Percentiles rank a stretch among this genome's conserved stretches.
These are phyloP conservation scores for Penicillium coprophilum DNA, from an alignment of 495 filamentous ascomycete genomes.

Conservation along the genomic window DNA sequence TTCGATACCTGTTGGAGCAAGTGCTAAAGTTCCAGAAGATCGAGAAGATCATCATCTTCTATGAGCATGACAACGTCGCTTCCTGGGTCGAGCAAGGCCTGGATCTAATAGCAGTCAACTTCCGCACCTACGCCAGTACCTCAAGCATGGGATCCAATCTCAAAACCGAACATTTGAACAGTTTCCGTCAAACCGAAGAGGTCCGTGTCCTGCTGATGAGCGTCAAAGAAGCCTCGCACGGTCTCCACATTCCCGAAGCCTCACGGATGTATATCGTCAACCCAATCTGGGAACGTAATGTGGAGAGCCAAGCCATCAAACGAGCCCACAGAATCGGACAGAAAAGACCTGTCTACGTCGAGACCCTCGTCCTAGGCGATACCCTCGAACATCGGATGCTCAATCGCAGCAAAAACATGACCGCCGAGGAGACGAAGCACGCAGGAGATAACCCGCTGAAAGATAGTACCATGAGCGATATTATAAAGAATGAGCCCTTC, in stretches of 20 bases:
- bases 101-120: slow-evolving; percentile 70
- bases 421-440: slow-evolving; percentile 66
- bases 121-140: slow-evolving; percentile 79
- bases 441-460: slow-evolving; percentile 69
- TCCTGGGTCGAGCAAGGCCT: slow-evolving; percentile 80
- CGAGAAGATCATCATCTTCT: slow-evolving; percentile 92
- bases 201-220: slow-evolving; percentile 85
- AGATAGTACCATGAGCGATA: slow-evolving; percentile 71
- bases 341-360: slow-evolving; percentile 73
- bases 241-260: slow-evolving; percentile 78
- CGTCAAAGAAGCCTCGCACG: slow-evolving; percentile 80
- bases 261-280: slow-evolving; percentile 90
- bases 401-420: slow-evolving; percentile 71
- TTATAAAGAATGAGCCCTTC: slow-evolving; percentile 72
- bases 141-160: slow-evolving; percentile 53
- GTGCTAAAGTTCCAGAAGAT: slow-evolving; percentile 62
- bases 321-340: slow-evolving; percentile 89
- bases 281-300: slow-evolving; percentile 79
- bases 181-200: slow-evolving; percentile 67
- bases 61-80: slow-evolving; percentile 82
- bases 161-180: slow-evolving; percentile 68
- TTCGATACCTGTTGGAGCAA: slow-evolving; percentile 78
- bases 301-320: slow-evolving; percentile 91
- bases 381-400: slow-evolving; percentile 88
- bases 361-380: slow-evolving; percentile 78